Evolutionary conservation across 108 stramenopile species (phyloP).

Genomic region (Epithemia pelagica): DNA sequence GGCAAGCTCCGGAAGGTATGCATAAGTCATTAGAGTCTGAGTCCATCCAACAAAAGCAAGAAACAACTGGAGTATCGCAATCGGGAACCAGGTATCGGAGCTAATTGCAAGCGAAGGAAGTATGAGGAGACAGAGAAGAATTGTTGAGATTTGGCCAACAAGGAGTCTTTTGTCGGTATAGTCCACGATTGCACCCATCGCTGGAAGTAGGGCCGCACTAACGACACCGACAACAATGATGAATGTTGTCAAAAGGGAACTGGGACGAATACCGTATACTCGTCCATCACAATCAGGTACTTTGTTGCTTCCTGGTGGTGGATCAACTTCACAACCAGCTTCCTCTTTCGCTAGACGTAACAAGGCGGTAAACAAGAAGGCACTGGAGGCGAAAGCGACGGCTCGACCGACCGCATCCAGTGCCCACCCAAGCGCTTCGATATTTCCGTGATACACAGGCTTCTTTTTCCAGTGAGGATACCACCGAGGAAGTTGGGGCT

Average conservation of each 20-base stretch:
- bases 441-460: constrained; percentile 40
- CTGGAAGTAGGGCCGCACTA: constrained; percentile 32
- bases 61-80: constrained; percentile 37
- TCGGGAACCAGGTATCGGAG: constrained; percentile 44
- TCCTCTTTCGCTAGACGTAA: constrained; percentile 51
- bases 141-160: constrained; percentile 36
- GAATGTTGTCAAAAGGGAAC: constrained; percentile 59
- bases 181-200: constrained; percentile 72
- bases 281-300: constrained; percentile 43
- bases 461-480: constrained; percentile 16
- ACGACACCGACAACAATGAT: constrained; percentile 53
- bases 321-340: constrained; percentile 46
- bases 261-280: constrained; percentile 63
- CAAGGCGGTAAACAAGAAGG: constrained; percentile 59
- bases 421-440: constrained; percentile 63
- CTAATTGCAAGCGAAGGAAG: constrained; percentile 51
- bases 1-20: constrained; percentile 74
- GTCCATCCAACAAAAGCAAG: constrained; percentile 55
- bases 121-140: constrained; percentile 32
- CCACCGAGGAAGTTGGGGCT: neutral
- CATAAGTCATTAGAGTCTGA: constrained; percentile 52
- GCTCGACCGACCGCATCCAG: constrained; percentile 39
- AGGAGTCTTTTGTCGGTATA: constrained; percentile 49
- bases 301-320: constrained; percentile 27
- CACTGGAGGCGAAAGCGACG: constrained; percentile 42